Evolutionary conservation across 1,284 basidiomycete species (phyloP).

Genomic region (Xerocomus minutiporus): DNA sequence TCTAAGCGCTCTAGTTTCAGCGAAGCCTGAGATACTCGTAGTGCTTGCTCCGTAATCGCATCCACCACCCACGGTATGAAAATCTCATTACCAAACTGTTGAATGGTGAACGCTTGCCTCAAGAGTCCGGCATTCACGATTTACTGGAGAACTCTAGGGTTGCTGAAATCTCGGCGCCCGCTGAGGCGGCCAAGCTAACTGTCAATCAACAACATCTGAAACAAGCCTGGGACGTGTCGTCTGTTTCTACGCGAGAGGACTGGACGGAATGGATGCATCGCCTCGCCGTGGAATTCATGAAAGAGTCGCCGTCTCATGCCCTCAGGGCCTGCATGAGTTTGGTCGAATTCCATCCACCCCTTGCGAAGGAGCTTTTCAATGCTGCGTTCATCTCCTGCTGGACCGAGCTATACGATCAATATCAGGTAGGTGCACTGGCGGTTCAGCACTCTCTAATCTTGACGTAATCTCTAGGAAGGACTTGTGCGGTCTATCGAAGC

Average conservation of each 20-base stretch:
- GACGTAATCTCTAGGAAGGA: slow-evolving; percentile 63
- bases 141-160: slow-evolving; percentile 59
- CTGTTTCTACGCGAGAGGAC: slow-evolving; percentile 78
- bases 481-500: slow-evolving; percentile 87
- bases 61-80: slow-evolving; percentile 87
- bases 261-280: slow-evolving; percentile 97
- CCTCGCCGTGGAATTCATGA: slow-evolving; percentile 94
- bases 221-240: slow-evolving; percentile 92
- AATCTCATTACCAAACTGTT: slow-evolving; percentile 84
- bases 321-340: slow-evolving; percentile 93
- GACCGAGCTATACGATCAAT: slow-evolving; percentile 94
- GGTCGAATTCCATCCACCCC: slow-evolving; percentile 87
- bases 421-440: slow-evolving; percentile 60
- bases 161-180: slow-evolving; percentile 71
- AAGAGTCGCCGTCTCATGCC: slow-evolving; percentile 96
- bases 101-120: slow-evolving; percentile 88
- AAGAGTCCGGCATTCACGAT: slow-evolving; percentile 61
- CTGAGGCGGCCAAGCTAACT: slow-evolving; percentile 83
- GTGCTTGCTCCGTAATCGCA: slow-evolving; percentile 75
- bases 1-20: slow-evolving; percentile 3
- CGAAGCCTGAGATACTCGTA: slow-evolving; percentile 30
- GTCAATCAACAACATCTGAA: slow-evolving; percentile 99
- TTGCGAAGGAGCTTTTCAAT: slow-evolving; percentile 96
- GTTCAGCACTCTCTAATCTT: slow-evolving; percentile 1
- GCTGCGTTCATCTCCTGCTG: slow-evolving; percentile 98